Evolutionary conservation across 768 basidiomycete species (phyloP).

Genomic region (Scleroderma bovista): DNA sequence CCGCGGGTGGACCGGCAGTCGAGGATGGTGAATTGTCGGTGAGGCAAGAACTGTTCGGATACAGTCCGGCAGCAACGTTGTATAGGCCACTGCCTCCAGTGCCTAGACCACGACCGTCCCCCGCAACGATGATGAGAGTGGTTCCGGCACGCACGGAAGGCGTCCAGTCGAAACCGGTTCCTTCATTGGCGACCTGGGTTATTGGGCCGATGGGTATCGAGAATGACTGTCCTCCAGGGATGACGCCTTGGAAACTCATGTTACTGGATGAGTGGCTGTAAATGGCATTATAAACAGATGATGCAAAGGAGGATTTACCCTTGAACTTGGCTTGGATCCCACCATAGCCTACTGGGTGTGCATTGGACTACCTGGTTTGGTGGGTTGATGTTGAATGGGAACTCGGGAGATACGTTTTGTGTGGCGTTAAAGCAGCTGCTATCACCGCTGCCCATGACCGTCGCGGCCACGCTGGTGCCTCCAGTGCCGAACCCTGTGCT

Average conservation of each 20-base stretch:
- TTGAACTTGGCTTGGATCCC: conserved; percentile 46
- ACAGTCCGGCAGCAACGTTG: conserved; percentile 48
- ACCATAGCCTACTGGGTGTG: conserved; percentile 56
- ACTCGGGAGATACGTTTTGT: conserved; percentile 43
- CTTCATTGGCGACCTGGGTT: conserved; percentile 38
- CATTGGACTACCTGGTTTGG: conserved; percentile 65
- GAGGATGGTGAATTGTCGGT: conserved; percentile 63
- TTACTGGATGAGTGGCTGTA: conserved; percentile 31
- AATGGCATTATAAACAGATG: neutral
- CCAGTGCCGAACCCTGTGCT: conserved; percentile 60
- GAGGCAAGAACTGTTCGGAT: conserved; percentile 51
- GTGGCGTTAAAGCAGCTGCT: conserved; percentile 55
- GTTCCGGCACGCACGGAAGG: conserved; percentile 61
- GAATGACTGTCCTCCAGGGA: conserved; percentile 78
- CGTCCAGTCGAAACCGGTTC: conserved; percentile 67
- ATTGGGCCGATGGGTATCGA: conserved; percentile 47
- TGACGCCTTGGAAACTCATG: conserved; percentile 63
- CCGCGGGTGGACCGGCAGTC: conserved; percentile 71
- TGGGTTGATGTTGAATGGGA: conserved; percentile 58
- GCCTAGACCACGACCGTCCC: conserved; percentile 63
- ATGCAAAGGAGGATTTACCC: conserved; percentile 35
- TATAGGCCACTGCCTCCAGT: conserved; percentile 58
- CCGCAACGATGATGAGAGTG: conserved; percentile 59
- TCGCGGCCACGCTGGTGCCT: conserved; percentile 65
- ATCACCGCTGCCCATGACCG: conserved; percentile 47